A percentile compares a stretch with the other conserved stretches of the same genome.
Evolutionary conservation across 1,139 yeast genomes (phyloP).

Genomic region (Arxiozyma slooffiae): DNA sequence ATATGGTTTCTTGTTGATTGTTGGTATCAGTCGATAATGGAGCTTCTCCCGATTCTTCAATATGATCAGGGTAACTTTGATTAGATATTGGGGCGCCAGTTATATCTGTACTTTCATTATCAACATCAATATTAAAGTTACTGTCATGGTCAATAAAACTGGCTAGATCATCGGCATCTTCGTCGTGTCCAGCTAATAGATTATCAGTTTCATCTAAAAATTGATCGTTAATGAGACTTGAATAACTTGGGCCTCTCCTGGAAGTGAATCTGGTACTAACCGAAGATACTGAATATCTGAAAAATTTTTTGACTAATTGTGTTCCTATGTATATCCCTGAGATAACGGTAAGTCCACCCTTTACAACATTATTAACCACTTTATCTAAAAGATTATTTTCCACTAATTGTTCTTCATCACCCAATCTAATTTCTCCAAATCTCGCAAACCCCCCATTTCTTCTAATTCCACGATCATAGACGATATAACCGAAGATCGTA

Average conservation of each 20-base stretch:
- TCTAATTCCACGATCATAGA: conserved; percentile 71
- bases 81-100: background rate
- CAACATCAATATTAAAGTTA: conserved; percentile 28
- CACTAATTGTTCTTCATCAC: conserved; percentile 52
- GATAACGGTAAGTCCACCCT: conserved; percentile 44
- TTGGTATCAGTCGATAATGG: background rate
- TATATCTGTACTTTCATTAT: conserved; percentile 2
- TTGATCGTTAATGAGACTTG: conserved; percentile 27
- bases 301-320: conserved; percentile 14
- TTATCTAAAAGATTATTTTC: conserved; percentile 59
- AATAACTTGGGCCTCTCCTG: conserved; percentile 28
- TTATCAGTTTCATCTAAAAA: conserved; percentile 31
- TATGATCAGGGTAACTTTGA: conserved; percentile 1
- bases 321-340: conserved; percentile 28
- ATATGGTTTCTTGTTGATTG: background rate
- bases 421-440: conserved; percentile 80
- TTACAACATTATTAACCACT: conserved; percentile 51
- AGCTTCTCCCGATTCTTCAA: background rate
- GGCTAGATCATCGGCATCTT: conserved; percentile 29
- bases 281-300: conserved; percentile 8
- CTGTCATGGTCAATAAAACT: conserved; percentile 26
- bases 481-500: conserved; percentile 53
- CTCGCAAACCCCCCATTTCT: conserved; percentile 73
- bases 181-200: conserved; percentile 30
- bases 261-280: conserved; percentile 15